phyloP scores from a whole-genome alignment of 2,329 filamentous ascomycete genomes.

The Alternaria hordeiaustralica region DNA sequence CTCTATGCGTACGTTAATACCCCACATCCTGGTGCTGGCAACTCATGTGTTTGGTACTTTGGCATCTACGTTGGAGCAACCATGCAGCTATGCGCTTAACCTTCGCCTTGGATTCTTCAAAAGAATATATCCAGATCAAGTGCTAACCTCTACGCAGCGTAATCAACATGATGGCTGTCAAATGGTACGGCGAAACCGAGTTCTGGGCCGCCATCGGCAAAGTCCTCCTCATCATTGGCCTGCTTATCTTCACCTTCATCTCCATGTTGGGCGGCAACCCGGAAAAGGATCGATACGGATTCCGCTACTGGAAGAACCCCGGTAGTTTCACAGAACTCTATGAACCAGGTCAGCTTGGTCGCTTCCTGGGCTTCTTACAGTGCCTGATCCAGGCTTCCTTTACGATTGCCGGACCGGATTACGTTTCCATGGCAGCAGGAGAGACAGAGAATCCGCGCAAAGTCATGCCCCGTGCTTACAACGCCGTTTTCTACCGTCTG shows the following conservation, averaged over 20 bases:
- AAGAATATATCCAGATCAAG: neutral
- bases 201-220: conserved; percentile 73
- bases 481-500: conserved; percentile 79
- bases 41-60: neutral
- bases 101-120: neutral
- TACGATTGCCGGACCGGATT: conserved; percentile 57
- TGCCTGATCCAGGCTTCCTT: conserved; percentile 69
- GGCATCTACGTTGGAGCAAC: neutral
- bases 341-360: conserved; percentile 71
- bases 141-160: conserved; percentile 40
- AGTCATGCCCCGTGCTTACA: conserved; percentile 74
- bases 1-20: conserved; percentile 61
- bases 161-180: conserved; percentile 70
- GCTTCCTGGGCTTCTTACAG: conserved; percentile 76
- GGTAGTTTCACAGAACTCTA: conserved; percentile 72
- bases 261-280: conserved; percentile 86
- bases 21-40: neutral
- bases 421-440: conserved; percentile 57
- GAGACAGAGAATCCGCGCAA: conserved; percentile 55
- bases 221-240: conserved; percentile 54
- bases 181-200: conserved; percentile 63
- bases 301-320: conserved; percentile 62
- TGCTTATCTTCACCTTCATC: conserved; percentile 71
- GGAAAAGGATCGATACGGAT: conserved; percentile 57
- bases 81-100: neutral